These are phyloP conservation scores for Aspergillus homomorphus DNA, from an alignment of 495 filamentous ascomycete species.

Conservation along the genomic window DNA sequence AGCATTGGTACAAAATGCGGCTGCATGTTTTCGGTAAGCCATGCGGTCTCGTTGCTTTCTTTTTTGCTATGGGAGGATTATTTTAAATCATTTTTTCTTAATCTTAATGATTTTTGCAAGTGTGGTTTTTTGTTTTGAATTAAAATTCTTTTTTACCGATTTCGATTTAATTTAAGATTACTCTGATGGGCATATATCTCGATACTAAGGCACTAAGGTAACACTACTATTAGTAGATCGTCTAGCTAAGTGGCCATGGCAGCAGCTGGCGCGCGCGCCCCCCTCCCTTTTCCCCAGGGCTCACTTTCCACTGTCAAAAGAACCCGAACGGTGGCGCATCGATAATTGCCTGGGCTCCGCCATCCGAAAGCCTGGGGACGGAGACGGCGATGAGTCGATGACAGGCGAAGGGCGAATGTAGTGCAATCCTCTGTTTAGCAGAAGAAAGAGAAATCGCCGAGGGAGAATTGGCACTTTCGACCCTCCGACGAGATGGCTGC, in stretches of 20 bases:
- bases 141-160: neutral
- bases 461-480: no score
- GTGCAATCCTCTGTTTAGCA: neutral
- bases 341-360: constrained; percentile 21
- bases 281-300: constrained; percentile 5
- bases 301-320: constrained; percentile 16
- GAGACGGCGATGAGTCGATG: neutral
- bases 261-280: constrained; percentile 2
- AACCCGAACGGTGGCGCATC: constrained; percentile 13
- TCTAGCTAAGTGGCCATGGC: constrained; percentile 15
- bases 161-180: constrained; percentile 1
- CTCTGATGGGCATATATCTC: neutral
- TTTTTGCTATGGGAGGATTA: neutral
- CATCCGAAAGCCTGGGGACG: constrained; percentile 10
- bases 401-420: neutral
- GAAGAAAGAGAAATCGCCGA: neutral
- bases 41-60: constrained; percentile 19
- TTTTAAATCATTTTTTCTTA: constrained; percentile 4
- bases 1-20: constrained; percentile 15
- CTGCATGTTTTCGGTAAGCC: constrained; percentile 19
- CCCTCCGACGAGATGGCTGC: no score
- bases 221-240: constrained; percentile 23
- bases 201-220: neutral
- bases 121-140: neutral
- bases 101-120: constrained; percentile 6